These are phyloP conservation scores for Suillus variegatus DNA, from an alignment of 768 basidiomycete genomes.

Conservation along the genomic window DNA sequence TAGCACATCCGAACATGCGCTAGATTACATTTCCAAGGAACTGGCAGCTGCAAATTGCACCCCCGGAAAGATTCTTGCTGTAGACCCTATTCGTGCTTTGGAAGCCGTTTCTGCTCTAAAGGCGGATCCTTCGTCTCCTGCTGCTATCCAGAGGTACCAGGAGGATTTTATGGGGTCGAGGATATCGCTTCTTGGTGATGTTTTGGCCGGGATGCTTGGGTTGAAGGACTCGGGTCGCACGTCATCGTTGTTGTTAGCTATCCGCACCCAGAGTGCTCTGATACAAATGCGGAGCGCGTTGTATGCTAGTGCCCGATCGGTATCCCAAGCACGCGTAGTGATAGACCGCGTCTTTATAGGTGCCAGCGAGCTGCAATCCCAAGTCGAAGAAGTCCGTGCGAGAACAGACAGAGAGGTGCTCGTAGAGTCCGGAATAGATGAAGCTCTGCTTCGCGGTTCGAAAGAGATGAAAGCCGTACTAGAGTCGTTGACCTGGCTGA, in stretches of 20 bases:
- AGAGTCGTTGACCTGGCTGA: conserved; percentile 40
- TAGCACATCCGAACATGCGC: conserved; percentile 17
- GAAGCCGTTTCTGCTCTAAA: conserved; percentile 52
- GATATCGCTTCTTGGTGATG: conserved; percentile 48
- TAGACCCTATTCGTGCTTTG: conserved; percentile 62
- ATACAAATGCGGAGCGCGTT: conserved; percentile 43
- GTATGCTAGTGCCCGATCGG: conserved; percentile 33
- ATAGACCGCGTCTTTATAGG: conserved; percentile 37
- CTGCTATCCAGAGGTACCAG: conserved; percentile 65
- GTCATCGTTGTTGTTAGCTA: conserved; percentile 14
- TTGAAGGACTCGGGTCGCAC: conserved; percentile 7
- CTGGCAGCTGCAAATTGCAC: conserved; percentile 24
- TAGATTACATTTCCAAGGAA: conserved; percentile 21
- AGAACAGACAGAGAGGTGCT: conserved; percentile 41
- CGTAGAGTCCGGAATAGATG: conserved; percentile 25
- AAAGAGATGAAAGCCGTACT: conserved; percentile 33
- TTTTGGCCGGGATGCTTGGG: conserved; percentile 33
- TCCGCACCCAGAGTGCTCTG: conserved; percentile 41
- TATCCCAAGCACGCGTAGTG: conserved; percentile 33
- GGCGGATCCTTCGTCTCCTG: conserved; percentile 43
- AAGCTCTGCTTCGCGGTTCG: conserved; percentile 29
- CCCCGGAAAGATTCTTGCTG: conserved; percentile 40
- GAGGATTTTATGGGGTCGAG: conserved; percentile 59
- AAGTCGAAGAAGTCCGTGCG: conserved; percentile 41
- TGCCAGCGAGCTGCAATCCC: conserved; percentile 38